Evolutionary conservation across 768 basidiomycete species (phyloP).

Genomic region (Pleurotus sapidus): DNA sequence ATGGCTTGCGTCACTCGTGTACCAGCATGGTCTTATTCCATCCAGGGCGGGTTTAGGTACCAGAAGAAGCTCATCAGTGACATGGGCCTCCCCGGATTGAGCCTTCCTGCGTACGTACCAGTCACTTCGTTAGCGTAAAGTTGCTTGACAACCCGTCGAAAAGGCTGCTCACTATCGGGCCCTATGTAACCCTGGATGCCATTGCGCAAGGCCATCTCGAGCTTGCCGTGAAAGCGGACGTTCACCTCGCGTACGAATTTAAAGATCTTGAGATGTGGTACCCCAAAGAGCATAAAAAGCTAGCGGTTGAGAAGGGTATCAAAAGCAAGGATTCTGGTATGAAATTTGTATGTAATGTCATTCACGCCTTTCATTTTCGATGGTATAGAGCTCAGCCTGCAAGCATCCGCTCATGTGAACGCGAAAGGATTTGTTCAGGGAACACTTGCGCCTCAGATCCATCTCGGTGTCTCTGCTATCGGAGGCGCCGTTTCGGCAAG

Average conservation of each 20-base stretch:
- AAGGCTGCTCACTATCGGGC: background rate
- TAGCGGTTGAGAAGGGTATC: background rate
- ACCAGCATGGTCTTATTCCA: background rate
- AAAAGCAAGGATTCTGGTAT: background rate
- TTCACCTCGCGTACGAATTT: background rate
- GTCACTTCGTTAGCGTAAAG: background rate
- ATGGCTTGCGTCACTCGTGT: background rate
- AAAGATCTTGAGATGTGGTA: constrained; percentile 1
- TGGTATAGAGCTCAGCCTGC: background rate
- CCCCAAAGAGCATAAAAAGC: background rate
- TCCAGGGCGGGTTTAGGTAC: background rate
- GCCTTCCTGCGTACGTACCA: background rate
- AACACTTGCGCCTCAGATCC: background rate
- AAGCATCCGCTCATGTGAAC: background rate
- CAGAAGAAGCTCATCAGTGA: background rate
- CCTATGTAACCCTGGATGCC: background rate
- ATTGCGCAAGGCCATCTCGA: background rate
- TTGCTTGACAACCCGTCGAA: background rate
- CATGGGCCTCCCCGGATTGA: background rate
- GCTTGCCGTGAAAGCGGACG: background rate
- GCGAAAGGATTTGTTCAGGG: background rate
- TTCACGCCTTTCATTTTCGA: background rate
- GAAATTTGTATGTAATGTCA: background rate
- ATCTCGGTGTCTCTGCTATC: background rate
- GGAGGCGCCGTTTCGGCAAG: background rate